Evolutionary conservation across 306 rosid genomes (phyloP), one percentile per base, ranked within the genome.

Genomic region (Corylus americana): DNA sequence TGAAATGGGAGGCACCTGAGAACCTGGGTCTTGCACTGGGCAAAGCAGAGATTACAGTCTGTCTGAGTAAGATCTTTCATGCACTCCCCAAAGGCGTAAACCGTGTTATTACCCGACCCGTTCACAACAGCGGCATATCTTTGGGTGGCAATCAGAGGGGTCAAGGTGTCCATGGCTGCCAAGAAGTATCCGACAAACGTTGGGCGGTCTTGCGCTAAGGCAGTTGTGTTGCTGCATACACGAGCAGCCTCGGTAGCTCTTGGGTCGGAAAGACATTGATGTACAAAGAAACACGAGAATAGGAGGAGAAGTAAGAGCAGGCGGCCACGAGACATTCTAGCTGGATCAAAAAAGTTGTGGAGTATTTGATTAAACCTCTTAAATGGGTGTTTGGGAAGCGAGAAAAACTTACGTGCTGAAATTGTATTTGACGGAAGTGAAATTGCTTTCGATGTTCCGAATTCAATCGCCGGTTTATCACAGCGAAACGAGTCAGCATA

Each of bases 21-120:
- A 39, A 90, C 66, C 83, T 83, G 92, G 18, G 88, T 85, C 80
- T 92, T 92, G 88, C 90, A 81, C 86, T 72, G 88, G 0, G 92
- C 95, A 13, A 87, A 76, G 79, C 97, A 92, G 58, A 90, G 17
- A 80, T 90, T 64, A 78, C 97, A 92, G 48, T 92, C 97, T 3
- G 71, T 6, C 29, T 64, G 83, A 1, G 90, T 73, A 18, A 92
- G 90, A 77, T 92, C 94, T 14, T 35, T 82, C 93, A 92, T 86
- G 86, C 97, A 92, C 90, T 89, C 85, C 0, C 89, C 93, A 22
- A 89, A 82, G 8, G 93, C 86, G 49, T 80, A 86, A 13, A 92
- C 93, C 8, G 85, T 77, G 62, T 55, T 17, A 81, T 84, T 90
- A 2, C 79, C 83, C 1, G 90, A 69, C 16, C 94, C 93, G 16